These are phyloP conservation scores for Iberis amara DNA, from an alignment of 441 rosid species.

Conservation along the genomic window DNA sequence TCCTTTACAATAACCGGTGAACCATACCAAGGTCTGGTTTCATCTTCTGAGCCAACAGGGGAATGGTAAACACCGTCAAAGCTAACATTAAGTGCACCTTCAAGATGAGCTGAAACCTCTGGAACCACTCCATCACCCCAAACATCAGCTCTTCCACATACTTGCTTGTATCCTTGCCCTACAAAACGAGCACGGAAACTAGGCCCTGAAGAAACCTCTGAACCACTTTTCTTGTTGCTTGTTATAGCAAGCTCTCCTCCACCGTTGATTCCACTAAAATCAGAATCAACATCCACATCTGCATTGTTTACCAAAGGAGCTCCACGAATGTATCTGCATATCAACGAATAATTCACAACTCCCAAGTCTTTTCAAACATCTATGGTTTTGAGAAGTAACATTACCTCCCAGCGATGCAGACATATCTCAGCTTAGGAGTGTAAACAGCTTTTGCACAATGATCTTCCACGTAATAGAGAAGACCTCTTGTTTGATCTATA, in stretches of 20 bases:
- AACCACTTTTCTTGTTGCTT: conserved; percentile 28
- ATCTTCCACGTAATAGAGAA: conserved; percentile 63
- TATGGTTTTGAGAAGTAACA: background rate
- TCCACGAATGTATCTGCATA: conserved; percentile 70
- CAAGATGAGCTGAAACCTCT: conserved; percentile 71
- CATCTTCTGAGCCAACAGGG: conserved; percentile 76
- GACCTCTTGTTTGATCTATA: conserved; percentile 92
- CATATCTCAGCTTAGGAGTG: conserved; percentile 69
- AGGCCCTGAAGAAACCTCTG: conserved; percentile 27
- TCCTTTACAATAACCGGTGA: conserved; percentile 58
- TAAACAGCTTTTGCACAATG: conserved; percentile 70
- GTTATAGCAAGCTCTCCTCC: conserved; percentile 45
- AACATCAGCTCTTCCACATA: conserved; percentile 78
- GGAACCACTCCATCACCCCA: conserved; percentile 99
- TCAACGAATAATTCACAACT: background rate
- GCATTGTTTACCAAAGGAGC: conserved; percentile 45
- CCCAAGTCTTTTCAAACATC: background rate
- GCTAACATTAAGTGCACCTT: conserved; percentile 74
- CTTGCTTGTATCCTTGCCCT: conserved; percentile 96
- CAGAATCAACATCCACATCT: conserved; percentile 34
- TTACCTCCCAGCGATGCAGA: conserved; percentile 88
- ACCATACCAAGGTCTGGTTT: conserved; percentile 78
- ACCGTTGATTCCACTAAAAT: conserved; percentile 29
- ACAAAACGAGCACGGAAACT: conserved; percentile 66
- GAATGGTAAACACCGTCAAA: conserved; percentile 84